Percentiles rank a stretch among this genome's conserved stretches.
Conservation (phyloP, 176 grass and related monocot species). For the Musa itinerans region DNA sequence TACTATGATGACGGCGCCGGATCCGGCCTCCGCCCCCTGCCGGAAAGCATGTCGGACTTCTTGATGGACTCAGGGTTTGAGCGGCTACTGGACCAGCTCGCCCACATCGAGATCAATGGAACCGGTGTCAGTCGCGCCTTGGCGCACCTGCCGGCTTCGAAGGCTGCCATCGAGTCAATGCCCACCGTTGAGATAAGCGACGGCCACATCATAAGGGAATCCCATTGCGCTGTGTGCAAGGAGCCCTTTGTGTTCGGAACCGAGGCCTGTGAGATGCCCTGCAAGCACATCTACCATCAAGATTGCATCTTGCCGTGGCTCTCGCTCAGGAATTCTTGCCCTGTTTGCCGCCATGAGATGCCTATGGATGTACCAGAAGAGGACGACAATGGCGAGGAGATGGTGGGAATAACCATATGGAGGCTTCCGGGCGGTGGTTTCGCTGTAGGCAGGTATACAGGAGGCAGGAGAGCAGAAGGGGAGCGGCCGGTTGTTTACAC, state of each 20-base stretch:
- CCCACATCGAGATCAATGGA: neutral
- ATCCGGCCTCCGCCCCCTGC: neutral
- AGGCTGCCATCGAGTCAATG: neutral
- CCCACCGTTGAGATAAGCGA: neutral
- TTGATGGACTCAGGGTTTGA: neutral
- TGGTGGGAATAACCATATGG: neutral
- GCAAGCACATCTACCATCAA: constrained; percentile 25
- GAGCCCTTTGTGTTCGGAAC: constrained; percentile 14
- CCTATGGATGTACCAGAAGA: neutral
- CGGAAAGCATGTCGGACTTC: neutral
- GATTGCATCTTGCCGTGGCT: constrained; percentile 29
- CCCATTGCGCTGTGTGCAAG: constrained; percentile 23
- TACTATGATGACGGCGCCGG: neutral
- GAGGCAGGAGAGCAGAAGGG: neutral
- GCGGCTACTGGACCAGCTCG: neutral
- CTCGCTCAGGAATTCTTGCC: constrained; percentile 15
- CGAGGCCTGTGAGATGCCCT: constrained; percentile 25
- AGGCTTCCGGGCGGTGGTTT: neutral
- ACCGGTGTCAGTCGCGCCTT: neutral
- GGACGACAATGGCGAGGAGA: neutral
- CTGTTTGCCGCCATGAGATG: constrained; percentile 24
- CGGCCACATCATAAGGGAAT: neutral
- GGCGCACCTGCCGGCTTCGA: neutral
- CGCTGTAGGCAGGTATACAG: neutral
- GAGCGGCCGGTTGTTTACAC: neutral